Base-by-base conservation (phyloP, 2,329 filamentous ascomycete species). In the Colletotrichum viniferum region DNA sequence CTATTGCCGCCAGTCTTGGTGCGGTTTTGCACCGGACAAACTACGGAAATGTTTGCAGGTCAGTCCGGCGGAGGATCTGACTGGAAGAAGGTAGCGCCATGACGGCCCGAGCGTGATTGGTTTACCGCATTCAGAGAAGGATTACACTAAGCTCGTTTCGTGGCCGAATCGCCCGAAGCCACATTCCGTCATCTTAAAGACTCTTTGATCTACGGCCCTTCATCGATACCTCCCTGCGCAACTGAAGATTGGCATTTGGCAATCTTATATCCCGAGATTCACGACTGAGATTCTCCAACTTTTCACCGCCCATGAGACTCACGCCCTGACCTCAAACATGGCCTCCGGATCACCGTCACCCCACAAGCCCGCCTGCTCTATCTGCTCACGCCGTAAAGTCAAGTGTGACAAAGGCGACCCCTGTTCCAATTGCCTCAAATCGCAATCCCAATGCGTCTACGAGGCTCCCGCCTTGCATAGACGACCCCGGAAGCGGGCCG, bases 401-500 rank as follows among this genome's bases (percentile, higher is more conserved):
- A 87, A 83, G 67, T 88, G 87, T 76, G 83, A 88, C 76, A 82
- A 83, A 58, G 76, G 76, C 16, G 78, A 80, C 2, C 86, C 86
- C 1, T 89, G 87, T 70, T 84, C 84, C 9, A 88, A 88, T 75
- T 88, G 87, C 69, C 71, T 79, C 52, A 88, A 85, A 74, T 80
- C 85, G 3, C 72, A 79, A 10, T 68, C 71, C 2, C 67, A 78
- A 58, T 84, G 82, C 32, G 38, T 73, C 0, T 83, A 82, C 21
- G 76, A 80, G 10, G 66, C 77, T 1, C 78, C 79, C 4, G 36
- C 69, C 2, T 77, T 78, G 0, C 74, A 73, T 4, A 78, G 79
- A 18, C 78, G 79, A 28, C 79, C 80, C 5, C 78, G 82, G 18
- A 83, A 81, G 69, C 77, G 79, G 6, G 76, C 80, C 6, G 77